Base-by-base conservation (phyloP, 305 asterid genomes). In the Fraxinus sp. region DNA sequence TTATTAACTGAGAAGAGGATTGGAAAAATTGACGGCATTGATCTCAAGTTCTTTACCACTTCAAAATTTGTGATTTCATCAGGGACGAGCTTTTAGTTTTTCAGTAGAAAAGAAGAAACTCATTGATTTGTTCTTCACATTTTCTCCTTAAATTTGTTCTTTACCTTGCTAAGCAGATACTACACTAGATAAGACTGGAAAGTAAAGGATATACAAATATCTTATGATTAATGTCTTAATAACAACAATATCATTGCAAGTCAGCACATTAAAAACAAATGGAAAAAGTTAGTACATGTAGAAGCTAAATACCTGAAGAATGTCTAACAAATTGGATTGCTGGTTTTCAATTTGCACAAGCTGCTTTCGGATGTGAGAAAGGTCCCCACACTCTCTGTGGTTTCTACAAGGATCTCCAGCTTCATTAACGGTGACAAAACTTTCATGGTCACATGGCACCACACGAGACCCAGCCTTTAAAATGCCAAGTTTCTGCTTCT, bases 301-400 rank as follows among this genome's bases (percentile, higher is more conserved):
- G 39, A 68, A 78, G 76, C 52, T 37, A 46, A 79, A 49, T 89
- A 95, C 99, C 99, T 93, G 97, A 83, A 95, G 92, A 84, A 93
- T 90, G 78, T 95, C 96, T 83, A 93, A 44, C 88, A 95, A 87
- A 87, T 90, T 90, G 83, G 99, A 89, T 88, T 95, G 99, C 91
- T 94, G 97, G 83, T 84, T 90, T 84, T 95, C 99, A 84, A 95
- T 95, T 86, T 94, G 97, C 84, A 88, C 88, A 89, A 95, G 97
- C 80, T 95, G 98, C 79, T 90, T 90, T 64, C 93, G 93, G 72
- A 95, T 95, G 78, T 84, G 33, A 72, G 95, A 91, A 16, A 95
- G 90, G 83, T 95, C 99, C 14, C 91, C 97, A 75, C 88, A 55
- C 82, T 91, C 95, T 85, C 83, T 89, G 75, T 85, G 91, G 86